These are phyloP conservation scores for Draba incana DNA, from an alignment of 345 rosid species.

Conservation along the genomic window DNA sequence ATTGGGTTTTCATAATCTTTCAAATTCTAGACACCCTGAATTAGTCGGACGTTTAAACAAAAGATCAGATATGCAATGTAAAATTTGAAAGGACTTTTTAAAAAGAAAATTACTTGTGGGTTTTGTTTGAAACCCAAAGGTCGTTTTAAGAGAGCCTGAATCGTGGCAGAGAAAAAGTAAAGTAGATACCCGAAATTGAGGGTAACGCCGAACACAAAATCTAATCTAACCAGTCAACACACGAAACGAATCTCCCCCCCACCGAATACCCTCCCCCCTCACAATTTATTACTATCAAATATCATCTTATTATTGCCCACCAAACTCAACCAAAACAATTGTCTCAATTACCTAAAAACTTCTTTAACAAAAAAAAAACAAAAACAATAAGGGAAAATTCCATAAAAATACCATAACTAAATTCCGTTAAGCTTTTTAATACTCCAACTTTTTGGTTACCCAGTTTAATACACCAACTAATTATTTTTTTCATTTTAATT, in stretches of 20 bases:
- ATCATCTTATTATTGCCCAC: conserved; percentile 24
- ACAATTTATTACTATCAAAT: conserved; percentile 4
- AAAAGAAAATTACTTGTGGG: no score
- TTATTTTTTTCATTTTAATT: no score
- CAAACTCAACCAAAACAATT: conserved; percentile 39
- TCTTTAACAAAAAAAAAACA: not conserved
- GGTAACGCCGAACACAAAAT: conserved; percentile 41
- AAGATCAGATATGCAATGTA: no score
- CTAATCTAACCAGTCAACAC: conserved; percentile 39
- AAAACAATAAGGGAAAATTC: no score
- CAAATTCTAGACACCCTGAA: no score
- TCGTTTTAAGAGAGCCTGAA: conserved; percentile 18
- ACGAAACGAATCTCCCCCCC: conserved; percentile 39
- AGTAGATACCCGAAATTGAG: conserved; percentile 34
- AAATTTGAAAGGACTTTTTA: no score
- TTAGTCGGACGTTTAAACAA: no score
- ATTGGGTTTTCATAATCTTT: no score
- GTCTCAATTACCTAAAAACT: conserved; percentile 18
- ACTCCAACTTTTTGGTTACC: no score
- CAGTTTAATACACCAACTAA: no score
- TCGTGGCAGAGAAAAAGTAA: conserved; percentile 27
- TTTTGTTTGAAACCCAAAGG: not conserved
- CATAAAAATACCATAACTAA: no score
- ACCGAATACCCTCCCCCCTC: conserved; percentile 6
- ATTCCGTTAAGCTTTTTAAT: no score